Percentiles rank a stretch among this genome's conserved stretches.
These are phyloP conservation scores for Trichoderma atrobrunneum DNA, from an alignment of 2,329 filamentous ascomycete genomes.

Conservation along the genomic window DNA sequence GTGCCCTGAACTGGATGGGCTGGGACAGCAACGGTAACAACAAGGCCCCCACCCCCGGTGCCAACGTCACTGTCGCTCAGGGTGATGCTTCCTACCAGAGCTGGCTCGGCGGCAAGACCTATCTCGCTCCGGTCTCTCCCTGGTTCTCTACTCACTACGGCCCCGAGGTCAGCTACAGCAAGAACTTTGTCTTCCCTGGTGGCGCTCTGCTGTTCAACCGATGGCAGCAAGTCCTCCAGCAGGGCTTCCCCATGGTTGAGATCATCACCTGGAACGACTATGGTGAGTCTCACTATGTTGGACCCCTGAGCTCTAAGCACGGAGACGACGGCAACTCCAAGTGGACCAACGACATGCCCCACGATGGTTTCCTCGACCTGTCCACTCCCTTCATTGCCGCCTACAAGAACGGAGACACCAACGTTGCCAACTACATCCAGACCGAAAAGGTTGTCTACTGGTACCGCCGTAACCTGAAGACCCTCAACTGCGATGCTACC, in stretches of 20 bases:
- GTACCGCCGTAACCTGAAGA: constrained; percentile 50
- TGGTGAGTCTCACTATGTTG: constrained; percentile 55
- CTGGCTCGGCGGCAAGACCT: constrained; percentile 42
- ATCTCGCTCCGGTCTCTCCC: constrained; percentile 44
- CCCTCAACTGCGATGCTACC: constrained; percentile 48
- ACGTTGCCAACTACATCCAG: constrained; percentile 41
- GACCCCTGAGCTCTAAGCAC: constrained; percentile 45
- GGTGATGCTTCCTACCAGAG: constrained; percentile 35
- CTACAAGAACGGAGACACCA: constrained; percentile 45
- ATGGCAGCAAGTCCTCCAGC: constrained; percentile 47
- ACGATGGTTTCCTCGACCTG: constrained; percentile 53
- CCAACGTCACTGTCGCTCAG: constrained; percentile 39
- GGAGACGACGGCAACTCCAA: constrained; percentile 45
- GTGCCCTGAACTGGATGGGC: constrained; percentile 45
- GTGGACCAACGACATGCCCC: constrained; percentile 49
- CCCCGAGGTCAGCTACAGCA: constrained; percentile 19
- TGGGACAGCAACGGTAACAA: constrained; percentile 48
- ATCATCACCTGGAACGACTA: constrained; percentile 50
- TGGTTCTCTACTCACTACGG: constrained; percentile 53
- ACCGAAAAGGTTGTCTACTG: constrained; percentile 53
- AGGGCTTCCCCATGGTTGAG: constrained; percentile 48
- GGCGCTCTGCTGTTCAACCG: constrained; percentile 58
- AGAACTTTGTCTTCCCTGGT: constrained; percentile 58
- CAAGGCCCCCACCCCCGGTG: constrained; percentile 44
- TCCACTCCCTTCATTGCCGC: constrained; percentile 52